Percentiles rank a stretch among this genome's conserved stretches.
Conservation (phyloP, 192 early-diverging fungal genomes). For the Coemansia pectinata region DNA sequence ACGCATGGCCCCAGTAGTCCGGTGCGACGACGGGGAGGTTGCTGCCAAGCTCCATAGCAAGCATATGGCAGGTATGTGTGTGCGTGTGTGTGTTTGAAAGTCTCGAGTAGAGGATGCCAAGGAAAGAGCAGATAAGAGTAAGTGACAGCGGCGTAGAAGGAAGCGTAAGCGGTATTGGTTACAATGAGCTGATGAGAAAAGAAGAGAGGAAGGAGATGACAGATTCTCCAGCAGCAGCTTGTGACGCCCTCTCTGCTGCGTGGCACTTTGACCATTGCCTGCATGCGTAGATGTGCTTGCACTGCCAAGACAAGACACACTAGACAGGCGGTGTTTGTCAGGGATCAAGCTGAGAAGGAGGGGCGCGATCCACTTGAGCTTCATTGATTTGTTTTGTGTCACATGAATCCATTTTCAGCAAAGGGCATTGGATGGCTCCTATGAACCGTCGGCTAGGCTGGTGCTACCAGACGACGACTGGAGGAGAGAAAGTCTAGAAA, state of each 20-base stretch:
- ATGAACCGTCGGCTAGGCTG: neutral
- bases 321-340: neutral
- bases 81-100: neutral
- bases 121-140: neutral
- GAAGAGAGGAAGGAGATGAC: neutral
- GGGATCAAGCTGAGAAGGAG: neutral
- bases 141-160: neutral
- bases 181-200: neutral
- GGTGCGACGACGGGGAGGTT: constrained; percentile 4
- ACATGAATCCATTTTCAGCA: neutral
- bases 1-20: constrained; percentile 65
- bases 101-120: neutral
- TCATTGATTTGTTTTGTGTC: neutral
- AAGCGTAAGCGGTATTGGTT: neutral
- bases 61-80: neutral
- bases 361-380: neutral
- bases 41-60: constrained; percentile 19
- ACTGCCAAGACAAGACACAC: neutral
- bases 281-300: neutral
- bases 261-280: neutral
- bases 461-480: neutral
- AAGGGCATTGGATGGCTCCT: neutral
- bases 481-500: neutral
- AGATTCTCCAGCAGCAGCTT: neutral
- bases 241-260: neutral